Evolutionary conservation across 441 rosid species (phyloP).

Genomic region (Erysimum cheiri): DNA sequence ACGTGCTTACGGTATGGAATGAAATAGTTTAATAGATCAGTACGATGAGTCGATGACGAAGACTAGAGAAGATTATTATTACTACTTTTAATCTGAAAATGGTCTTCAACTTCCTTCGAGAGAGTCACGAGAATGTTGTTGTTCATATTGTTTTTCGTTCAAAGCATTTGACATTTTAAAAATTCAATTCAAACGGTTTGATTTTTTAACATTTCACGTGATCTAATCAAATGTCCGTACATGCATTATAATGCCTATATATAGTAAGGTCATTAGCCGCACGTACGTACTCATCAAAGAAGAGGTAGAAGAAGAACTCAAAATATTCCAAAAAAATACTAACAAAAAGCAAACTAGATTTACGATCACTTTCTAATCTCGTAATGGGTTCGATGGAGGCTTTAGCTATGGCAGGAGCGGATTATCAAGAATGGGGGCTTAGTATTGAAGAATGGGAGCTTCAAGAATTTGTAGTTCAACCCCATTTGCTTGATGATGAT

Average conservation of each 20-base stretch:
- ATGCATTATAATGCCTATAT: constrained; percentile 21
- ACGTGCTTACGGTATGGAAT: background rate
- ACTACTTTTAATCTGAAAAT: constrained; percentile 6
- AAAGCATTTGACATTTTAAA: background rate
- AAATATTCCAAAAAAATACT: constrained; percentile 8
- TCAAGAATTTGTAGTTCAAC: constrained; percentile 35
- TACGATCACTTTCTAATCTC: background rate
- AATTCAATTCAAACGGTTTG: constrained; percentile 35
- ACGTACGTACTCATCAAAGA: constrained; percentile 30
- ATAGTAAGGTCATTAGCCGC: constrained; percentile 31
- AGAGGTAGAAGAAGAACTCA: constrained; percentile 13
- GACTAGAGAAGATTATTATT: constrained; percentile 2
- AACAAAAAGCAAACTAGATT: constrained; percentile 19
- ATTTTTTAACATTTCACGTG: constrained; percentile 32
- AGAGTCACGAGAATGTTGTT: constrained; percentile 40
- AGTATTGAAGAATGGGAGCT: constrained; percentile 43
- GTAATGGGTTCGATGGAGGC: constrained; percentile 52
- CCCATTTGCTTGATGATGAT: constrained; percentile 45
- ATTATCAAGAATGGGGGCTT: constrained; percentile 45
- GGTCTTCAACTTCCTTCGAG: constrained; percentile 17
- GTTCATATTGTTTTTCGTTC: constrained; percentile 15
- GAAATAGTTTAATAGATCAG: background rate
- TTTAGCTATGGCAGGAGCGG: constrained; percentile 55
- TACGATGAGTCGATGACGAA: background rate
- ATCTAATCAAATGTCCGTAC: constrained; percentile 9